Percentiles rank a stretch among this genome's conserved stretches.
Conservation (phyloP, 768 basidiomycete species). For the Pleurotus salmoneostramineus region DNA sequence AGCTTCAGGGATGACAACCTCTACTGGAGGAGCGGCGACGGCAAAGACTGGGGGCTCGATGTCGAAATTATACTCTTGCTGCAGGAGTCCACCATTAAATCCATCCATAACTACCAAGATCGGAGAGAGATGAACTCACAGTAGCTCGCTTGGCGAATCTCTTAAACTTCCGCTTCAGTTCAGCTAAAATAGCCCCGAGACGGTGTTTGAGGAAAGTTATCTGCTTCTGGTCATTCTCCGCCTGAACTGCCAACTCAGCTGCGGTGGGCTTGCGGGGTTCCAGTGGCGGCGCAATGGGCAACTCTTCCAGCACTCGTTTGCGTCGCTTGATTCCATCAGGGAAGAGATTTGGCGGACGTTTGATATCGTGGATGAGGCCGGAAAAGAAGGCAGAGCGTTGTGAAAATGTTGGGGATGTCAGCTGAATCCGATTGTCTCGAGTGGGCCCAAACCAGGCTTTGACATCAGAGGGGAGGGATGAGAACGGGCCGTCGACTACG, state of each 20-base stretch:
- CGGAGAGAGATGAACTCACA: constrained; percentile 38
- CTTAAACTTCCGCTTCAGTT: constrained; percentile 91
- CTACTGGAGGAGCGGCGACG: constrained; percentile 11
- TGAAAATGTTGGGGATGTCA: constrained; percentile 45
- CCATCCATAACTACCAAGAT: constrained; percentile 11
- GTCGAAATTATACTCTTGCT: constrained; percentile 78
- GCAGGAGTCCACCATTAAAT: constrained; percentile 3
- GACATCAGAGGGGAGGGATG: constrained; percentile 75
- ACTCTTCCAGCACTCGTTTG: constrained; percentile 78
- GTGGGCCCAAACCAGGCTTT: constrained; percentile 86
- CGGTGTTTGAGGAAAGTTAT: constrained; percentile 83
- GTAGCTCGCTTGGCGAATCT: constrained; percentile 78
- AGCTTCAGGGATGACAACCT: constrained; percentile 10
- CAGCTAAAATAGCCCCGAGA: constrained; percentile 85
- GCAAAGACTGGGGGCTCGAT: too few relatives aligned
- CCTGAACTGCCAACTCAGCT: constrained; percentile 78
- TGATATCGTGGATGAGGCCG: constrained; percentile 63
- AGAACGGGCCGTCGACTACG: constrained; percentile 75
- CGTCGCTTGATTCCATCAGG: constrained; percentile 83
- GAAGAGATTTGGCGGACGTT: constrained; percentile 79
- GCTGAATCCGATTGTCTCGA: constrained; percentile 68
- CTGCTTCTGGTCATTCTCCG: constrained; percentile 74
- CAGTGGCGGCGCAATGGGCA: constrained; percentile 87
- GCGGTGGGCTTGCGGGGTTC: constrained; percentile 80
- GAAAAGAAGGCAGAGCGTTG: constrained; percentile 77